Evolutionary conservation across 2,329 filamentous ascomycete species (phyloP).

Genomic region (Penicillium sp.): DNA sequence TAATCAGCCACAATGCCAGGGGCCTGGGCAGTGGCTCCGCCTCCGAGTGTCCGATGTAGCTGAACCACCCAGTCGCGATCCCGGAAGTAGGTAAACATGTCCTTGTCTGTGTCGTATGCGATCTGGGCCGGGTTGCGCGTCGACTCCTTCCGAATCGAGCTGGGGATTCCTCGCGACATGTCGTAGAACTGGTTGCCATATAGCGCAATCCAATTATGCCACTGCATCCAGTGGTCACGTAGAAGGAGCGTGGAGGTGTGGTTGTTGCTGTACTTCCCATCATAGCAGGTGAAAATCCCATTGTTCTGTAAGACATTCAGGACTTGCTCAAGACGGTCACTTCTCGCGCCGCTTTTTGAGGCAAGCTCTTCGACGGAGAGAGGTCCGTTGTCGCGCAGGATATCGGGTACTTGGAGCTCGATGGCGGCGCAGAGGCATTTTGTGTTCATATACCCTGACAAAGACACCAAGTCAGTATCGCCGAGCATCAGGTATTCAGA

Average conservation of each 20-base stretch:
- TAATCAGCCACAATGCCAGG: background rate
- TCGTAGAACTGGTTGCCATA: conserved; percentile 53
- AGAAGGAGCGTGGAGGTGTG: background rate
- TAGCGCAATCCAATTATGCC: conserved; percentile 50
- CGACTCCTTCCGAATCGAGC: conserved; percentile 25
- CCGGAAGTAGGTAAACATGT: conserved; percentile 50
- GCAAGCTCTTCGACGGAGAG: too few species aligned
- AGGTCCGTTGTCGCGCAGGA: conserved; percentile 15
- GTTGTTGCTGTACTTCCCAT: background rate
- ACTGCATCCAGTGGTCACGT: conserved; percentile 49
- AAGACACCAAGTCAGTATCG: background rate
- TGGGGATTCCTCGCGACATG: conserved; percentile 47
- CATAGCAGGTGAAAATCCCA: background rate
- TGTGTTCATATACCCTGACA: conserved; percentile 13
- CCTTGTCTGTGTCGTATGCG: conserved; percentile 46
- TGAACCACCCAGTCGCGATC: conserved; percentile 33
- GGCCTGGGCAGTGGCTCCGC: background rate
- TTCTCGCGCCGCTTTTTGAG: conserved; percentile 16
- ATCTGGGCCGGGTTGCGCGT: conserved; percentile 44
- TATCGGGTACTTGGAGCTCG: conserved; percentile 36
- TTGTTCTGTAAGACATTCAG: background rate
- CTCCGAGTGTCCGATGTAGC: conserved; percentile 43
- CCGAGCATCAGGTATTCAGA: background rate
- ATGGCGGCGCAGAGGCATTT: conserved; percentile 33
- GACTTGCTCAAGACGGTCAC: conserved; percentile 9